These are phyloP conservation scores for Neurospora sp. DNA, from an alignment of 495 filamentous ascomycete species.

Conservation along the genomic window DNA sequence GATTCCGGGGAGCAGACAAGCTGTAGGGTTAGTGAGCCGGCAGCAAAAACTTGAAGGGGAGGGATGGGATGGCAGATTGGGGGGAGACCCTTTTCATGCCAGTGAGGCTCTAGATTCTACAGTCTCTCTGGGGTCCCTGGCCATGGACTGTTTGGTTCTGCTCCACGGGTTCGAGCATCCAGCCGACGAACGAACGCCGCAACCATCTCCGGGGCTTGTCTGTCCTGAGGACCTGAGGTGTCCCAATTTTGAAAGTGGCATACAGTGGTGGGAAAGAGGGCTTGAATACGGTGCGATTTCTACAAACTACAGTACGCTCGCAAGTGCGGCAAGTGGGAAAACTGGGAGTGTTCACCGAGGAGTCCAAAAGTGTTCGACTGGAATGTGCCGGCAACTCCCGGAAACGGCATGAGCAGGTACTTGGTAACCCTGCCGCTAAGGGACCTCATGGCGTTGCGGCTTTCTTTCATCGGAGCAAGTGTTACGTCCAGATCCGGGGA, in stretches of 20 bases:
- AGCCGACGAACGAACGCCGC: not conserved
- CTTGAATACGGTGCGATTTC: not conserved
- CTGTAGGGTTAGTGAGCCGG: not conserved
- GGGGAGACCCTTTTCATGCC: not conserved
- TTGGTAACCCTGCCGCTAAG: not conserved
- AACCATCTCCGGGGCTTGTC: not conserved
- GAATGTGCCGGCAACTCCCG: slow-evolving; percentile 4
- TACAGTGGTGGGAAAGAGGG: not conserved
- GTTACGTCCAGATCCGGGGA: not conserved
- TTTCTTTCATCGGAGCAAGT: not conserved
- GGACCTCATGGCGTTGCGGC: not conserved
- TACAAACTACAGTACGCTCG: not conserved
- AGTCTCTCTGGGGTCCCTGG: not conserved
- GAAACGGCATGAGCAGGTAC: slow-evolving; percentile 1
- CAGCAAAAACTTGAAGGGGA: not conserved
- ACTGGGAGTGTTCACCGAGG: not conserved
- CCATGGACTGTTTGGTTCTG: not conserved
- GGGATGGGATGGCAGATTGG: not conserved
- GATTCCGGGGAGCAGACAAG: not conserved
- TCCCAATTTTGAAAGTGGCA: not conserved
- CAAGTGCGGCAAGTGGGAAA: not conserved
- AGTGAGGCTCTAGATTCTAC: not conserved
- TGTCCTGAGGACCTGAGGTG: not conserved
- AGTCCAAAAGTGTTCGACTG: not conserved
- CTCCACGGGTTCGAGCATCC: not conserved